A percentile compares a stretch with the other conserved stretches of the same genome.
phyloP scores from a whole-genome alignment of 495 filamentous ascomycete species.

The Sporormia fimetaria region DNA sequence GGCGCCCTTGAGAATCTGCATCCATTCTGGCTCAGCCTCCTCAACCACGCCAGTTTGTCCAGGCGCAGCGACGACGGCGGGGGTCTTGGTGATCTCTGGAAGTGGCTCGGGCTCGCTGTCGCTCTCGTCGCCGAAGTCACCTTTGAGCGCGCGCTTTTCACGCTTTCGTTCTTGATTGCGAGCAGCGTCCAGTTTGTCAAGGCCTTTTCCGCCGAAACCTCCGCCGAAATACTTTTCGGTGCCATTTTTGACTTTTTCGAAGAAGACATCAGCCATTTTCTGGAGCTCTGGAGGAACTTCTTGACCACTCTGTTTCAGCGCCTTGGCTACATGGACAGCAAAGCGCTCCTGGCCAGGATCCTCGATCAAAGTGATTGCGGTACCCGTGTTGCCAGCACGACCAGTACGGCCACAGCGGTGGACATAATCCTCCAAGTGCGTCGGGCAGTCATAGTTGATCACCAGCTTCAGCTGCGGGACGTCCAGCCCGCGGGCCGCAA shows the following conservation, averaged over 20 bases:
- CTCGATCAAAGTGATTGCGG: constrained; percentile 88
- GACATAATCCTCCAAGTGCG: constrained; percentile 96
- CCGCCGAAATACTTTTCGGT: constrained; percentile 72
- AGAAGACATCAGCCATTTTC: constrained; percentile 54
- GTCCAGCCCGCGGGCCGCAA: constrained; percentile 89
- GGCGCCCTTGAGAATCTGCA: constrained; percentile 58
- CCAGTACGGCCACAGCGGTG: constrained; percentile 92
- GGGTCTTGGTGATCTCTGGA: constrained; percentile 32
- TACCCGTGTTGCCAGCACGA: constrained; percentile 87
- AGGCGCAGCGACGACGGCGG: constrained; percentile 53
- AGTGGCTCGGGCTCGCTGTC: constrained; percentile 54
- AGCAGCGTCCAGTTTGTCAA: constrained; percentile 82
- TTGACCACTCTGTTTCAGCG: constrained; percentile 82
- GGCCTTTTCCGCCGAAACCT: constrained; percentile 90
- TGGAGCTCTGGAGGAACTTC: constrained; percentile 60
- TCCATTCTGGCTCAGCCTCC: constrained; percentile 39
- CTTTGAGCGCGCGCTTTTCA: constrained; percentile 76
- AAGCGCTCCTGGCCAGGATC: constrained; percentile 76
- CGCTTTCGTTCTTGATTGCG: constrained; percentile 73
- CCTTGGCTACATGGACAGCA: constrained; percentile 80
- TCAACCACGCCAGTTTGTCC: constrained; percentile 47
- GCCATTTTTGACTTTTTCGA: constrained; percentile 82
- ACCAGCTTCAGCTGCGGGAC: constrained; percentile 95
- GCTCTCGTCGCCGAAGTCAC: constrained; percentile 65
- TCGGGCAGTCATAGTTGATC: constrained; percentile 93